Evolutionary conservation across 1,284 basidiomycete species (phyloP), one percentile per base, ranked within the genome.

Genomic region (Malassezia yamatoensis): DNA sequence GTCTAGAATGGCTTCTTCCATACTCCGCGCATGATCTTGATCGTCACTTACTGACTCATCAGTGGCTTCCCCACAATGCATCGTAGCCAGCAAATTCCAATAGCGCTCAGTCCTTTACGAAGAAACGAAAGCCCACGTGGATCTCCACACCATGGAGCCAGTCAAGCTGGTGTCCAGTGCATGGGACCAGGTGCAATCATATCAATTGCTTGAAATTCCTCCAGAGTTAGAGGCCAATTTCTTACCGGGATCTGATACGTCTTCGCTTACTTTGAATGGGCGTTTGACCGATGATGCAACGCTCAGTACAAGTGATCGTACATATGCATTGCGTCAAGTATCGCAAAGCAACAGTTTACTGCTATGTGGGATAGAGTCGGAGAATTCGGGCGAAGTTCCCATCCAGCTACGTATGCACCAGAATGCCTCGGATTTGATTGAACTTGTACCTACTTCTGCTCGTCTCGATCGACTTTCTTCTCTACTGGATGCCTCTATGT

Each of bases 331-430:
- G n/a, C 60, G 71, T 42, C 57, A 65, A 16, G 64, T 74, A 20
- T 59, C 65, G 2, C 70, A 72, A 54, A 63, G 62, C 58, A 72
- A 74, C 47, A 65, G 64, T 13, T 51, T 72, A 24, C 52, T 74
- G 9, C 54, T 74, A 8, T 68, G 66, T 51, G 56, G 53, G 36
- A 60, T 66, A 33, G 60, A 50, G 29, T 20, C 36, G 7, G 4
- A 33, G 20, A 16, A 43, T 40, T 39, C 51, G 4, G 3, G 1
- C 4, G 39, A 37, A 35, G 36, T 38, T 36, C 38, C 21, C 13
- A 1, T 34, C 9, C 52, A 54, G 2, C 49, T 70, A 29, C 61
- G 54, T 10, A 40, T 73, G 35, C 58, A 53, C 24, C 60, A 54
- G 40, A 73, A 67, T 38, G 61, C 66, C 6, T 54, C 55, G 4